A percentile compares a stretch with the other conserved stretches of the same genome.
Evolutionary conservation across 345 rosid genomes (phyloP).

Genomic region (Mallotus nudiflorus): DNA sequence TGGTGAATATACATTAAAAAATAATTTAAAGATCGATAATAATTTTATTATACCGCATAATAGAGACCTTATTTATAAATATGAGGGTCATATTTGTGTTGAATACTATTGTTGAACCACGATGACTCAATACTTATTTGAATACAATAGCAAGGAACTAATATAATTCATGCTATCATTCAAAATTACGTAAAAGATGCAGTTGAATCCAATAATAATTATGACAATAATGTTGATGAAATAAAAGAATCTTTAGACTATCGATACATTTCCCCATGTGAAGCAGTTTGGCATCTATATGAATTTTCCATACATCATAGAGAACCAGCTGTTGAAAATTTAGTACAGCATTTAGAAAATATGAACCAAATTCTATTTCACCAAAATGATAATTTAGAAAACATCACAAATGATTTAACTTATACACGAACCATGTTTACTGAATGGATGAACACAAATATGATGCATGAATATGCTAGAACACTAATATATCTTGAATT

Average conservation of each 20-base stretch:
- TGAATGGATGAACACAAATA: neutral
- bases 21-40: neutral
- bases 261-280: neutral
- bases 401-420: too few relatives aligned
- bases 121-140: neutral
- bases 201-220: neutral
- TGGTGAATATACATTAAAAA: neutral
- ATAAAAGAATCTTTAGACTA: neutral
- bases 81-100: neutral
- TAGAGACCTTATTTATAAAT: neutral
- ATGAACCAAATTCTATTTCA: neutral
- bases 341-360: neutral
- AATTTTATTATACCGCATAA: neutral
- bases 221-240: neutral
- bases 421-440: neutral
- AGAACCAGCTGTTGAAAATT: neutral
- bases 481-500: neutral
- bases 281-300: neutral
- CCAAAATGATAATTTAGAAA: neutral
- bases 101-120: neutral
- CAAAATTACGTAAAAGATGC: neutral
- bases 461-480: neutral
- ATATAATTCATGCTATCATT: neutral
- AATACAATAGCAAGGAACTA: neutral
- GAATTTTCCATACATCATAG: neutral